Evolutionary conservation across 345 rosid genomes (phyloP).

Genomic region (Schrenkiella parvula): DNA sequence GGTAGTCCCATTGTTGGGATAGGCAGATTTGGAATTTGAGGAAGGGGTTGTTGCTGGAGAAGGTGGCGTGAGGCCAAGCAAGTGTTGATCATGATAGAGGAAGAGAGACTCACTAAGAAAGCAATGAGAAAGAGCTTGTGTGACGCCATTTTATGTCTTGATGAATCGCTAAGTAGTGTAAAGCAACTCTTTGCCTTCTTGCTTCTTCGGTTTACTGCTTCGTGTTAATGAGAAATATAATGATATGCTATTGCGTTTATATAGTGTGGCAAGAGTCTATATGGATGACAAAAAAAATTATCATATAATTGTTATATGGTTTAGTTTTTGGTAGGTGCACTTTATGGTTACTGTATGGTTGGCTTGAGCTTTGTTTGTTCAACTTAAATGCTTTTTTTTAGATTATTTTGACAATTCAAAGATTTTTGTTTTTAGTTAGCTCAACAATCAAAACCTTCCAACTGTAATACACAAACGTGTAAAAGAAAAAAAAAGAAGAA

Average conservation of each 20-base stretch:
- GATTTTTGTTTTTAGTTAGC: neutral
- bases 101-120: conserved; percentile 7
- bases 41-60: conserved; percentile 21
- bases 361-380: conserved; percentile 1
- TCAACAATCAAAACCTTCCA: neutral
- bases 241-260: conserved; percentile 11
- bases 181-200: neutral
- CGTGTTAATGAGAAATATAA: neutral
- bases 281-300: neutral
- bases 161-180: neutral
- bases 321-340: conserved; percentile 4
- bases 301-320: neutral
- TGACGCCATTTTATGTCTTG: conserved; percentile 11
- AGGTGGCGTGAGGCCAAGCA: conserved; percentile 9
- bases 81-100: conserved; percentile 8
- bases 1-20: conserved; percentile 3
- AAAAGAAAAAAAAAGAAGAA: no score
- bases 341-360: neutral
- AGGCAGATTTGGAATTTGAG: conserved; percentile 6
- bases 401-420: neutral
- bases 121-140: conserved; percentile 9
- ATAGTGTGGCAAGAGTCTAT: conserved; percentile 1
- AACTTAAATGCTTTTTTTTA: conserved; percentile 1
- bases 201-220: conserved; percentile 3
- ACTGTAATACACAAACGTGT: no score